Evolutionary conservation across 495 filamentous ascomycete genomes (phyloP).

Genomic region (Annulohypoxylon moriforme): DNA sequence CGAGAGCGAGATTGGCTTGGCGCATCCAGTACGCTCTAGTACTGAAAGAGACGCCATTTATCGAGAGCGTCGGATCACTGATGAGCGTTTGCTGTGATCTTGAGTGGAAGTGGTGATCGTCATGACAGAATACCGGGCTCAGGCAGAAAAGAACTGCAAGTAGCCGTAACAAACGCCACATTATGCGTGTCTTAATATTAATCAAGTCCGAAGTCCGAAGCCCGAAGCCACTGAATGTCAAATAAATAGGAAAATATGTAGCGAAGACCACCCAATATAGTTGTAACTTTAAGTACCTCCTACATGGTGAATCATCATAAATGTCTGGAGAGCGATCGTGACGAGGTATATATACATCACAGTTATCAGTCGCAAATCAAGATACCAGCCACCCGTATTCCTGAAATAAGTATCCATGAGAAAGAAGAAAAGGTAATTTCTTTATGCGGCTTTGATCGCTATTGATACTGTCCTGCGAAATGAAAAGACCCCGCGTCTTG

Average conservation of each 20-base stretch:
- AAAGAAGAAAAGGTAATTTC: neutral
- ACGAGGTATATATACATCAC: slow-evolving; percentile 7
- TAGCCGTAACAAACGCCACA: neutral
- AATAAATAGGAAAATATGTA: neutral
- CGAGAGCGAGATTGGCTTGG: slow-evolving; percentile 59
- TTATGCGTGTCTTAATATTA: neutral
- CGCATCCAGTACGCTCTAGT: slow-evolving; percentile 63
- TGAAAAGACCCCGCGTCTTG: slow-evolving; percentile 17
- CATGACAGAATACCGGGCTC: slow-evolving; percentile 12
- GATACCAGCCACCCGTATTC: slow-evolving; percentile 9
- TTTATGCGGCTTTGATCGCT: neutral
- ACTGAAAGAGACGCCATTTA: slow-evolving; percentile 50
- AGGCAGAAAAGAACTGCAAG: neutral
- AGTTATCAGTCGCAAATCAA: neutral
- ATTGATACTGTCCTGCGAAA: neutral
- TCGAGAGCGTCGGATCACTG: slow-evolving; percentile 36
- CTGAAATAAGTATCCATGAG: neutral
- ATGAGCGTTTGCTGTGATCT: slow-evolving; percentile 33
- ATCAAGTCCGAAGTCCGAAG: neutral
- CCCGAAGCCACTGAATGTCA: neutral
- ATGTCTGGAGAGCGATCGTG: neutral
- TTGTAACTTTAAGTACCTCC: neutral
- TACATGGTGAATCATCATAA: neutral
- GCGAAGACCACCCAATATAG: neutral
- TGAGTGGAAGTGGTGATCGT: slow-evolving; percentile 24